Conservation (phyloP, 352 stramenopile species). For the Thalassiosira mediterranea region DNA sequence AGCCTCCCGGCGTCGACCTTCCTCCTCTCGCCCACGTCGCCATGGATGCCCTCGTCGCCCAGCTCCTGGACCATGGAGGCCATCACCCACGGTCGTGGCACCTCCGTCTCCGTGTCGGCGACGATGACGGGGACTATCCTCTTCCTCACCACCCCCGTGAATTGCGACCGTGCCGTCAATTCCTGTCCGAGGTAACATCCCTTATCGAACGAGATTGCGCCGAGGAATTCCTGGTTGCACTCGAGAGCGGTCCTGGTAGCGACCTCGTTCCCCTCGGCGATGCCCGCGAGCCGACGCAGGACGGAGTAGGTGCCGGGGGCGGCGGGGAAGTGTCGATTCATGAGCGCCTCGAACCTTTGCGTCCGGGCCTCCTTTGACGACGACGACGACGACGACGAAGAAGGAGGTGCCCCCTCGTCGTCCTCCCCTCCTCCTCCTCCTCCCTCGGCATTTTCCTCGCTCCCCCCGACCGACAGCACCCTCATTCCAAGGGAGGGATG, state of each 20-base stretch:
- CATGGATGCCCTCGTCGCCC: conserved; percentile 39
- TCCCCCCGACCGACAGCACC: conserved; percentile 58
- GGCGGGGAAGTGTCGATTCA: conserved; percentile 60
- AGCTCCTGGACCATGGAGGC: conserved; percentile 71
- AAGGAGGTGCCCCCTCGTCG: too few species aligned
- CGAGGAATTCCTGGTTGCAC: conserved; percentile 79
- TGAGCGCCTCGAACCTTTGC: conserved; percentile 56
- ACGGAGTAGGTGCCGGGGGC: conserved; percentile 69
- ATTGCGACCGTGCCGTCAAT: conserved; percentile 76
- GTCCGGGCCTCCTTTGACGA: too few species aligned
- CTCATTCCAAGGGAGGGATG: conserved; percentile 77
- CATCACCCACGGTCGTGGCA: conserved; percentile 73
- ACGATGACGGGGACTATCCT: conserved; percentile 76
- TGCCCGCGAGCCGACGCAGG: conserved; percentile 66
- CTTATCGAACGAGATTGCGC: conserved; percentile 76
- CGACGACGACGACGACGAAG: too few species aligned
- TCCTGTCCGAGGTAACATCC: conserved; percentile 83
- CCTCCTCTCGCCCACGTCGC: conserved; percentile 17
- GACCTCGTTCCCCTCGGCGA: conserved; percentile 74
- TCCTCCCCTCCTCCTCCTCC: too few species aligned
- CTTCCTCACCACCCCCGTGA: conserved; percentile 75
- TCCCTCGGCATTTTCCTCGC: too few species aligned
- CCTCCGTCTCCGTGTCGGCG: conserved; percentile 65
- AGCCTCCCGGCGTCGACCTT: conserved; percentile 32
- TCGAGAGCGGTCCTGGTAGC: conserved; percentile 63